Evolutionary conservation across 306 rosid species (phyloP).

Genomic region (Alnus glutinosa): DNA sequence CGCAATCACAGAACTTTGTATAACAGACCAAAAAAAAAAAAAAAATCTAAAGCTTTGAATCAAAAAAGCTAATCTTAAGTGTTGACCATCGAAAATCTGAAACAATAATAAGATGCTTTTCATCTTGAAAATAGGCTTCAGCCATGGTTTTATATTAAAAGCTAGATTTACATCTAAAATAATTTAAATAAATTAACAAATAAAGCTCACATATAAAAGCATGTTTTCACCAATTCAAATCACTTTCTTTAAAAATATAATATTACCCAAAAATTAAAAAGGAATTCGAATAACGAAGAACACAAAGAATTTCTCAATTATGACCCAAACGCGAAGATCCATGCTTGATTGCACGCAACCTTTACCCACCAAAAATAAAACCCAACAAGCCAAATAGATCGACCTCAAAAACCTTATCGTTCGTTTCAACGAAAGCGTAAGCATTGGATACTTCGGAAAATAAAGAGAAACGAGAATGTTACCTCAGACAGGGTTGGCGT

Average conservation of each 20-base stretch:
- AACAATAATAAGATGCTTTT: not conserved
- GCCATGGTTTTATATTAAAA: not conserved
- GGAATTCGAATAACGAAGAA: not conserved
- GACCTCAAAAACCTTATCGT: not conserved
- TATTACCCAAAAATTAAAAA: not conserved
- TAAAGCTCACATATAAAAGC: not conserved
- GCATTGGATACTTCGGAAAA: not conserved
- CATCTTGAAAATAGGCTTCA: slow-evolving; percentile 1
- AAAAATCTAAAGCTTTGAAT: not conserved
- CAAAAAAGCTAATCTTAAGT: not conserved
- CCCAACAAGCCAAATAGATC: slow-evolving; percentile 3
- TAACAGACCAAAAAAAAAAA: not conserved
- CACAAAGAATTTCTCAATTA: not conserved
- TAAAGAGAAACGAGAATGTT: not conserved
- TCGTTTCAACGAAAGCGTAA: not conserved
- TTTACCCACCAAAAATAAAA: slow-evolving; percentile 4
- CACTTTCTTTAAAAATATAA: not conserved
- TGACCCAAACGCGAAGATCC: not conserved
- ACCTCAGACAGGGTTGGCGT: slow-evolving; percentile 74
- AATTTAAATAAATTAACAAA: not conserved
- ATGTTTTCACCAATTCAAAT: not conserved
- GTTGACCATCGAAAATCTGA: not conserved
- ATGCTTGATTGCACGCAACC: not conserved
- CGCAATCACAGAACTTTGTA: not conserved
- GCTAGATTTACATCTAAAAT: not conserved